Percentiles rank a stretch among this genome's conserved stretches.
Evolutionary conservation across 2,329 filamentous ascomycete species (phyloP).

Genomic region (Alternaria arborescens): DNA sequence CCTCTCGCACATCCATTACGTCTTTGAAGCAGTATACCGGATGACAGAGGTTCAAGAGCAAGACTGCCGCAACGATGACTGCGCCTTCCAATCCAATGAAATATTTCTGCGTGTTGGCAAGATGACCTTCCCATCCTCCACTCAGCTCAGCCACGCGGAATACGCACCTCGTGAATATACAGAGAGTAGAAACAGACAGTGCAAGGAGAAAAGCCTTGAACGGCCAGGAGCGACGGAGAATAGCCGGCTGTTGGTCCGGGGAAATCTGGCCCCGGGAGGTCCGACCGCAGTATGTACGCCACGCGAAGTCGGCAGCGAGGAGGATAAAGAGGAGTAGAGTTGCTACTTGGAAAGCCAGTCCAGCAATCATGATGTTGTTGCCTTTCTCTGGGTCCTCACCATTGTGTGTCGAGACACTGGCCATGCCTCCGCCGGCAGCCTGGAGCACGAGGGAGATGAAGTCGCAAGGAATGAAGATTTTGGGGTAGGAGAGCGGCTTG

Average conservation of each 20-base stretch:
- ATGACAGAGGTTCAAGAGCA: conserved; percentile 49
- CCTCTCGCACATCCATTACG: conserved; percentile 27
- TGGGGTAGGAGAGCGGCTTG: conserved; percentile 57
- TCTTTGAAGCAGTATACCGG: conserved; percentile 50
- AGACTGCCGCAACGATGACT: conserved; percentile 42
- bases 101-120: conserved; percentile 59
- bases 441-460: conserved; percentile 57
- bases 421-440: conserved; percentile 56
- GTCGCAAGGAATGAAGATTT: conserved; percentile 62
- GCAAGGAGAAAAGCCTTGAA: conserved; percentile 66
- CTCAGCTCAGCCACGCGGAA: conserved; percentile 73
- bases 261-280: conserved; percentile 28
- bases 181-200: conserved; percentile 66
- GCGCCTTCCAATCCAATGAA: conserved; percentile 52
- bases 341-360: conserved; percentile 55
- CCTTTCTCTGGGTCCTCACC: conserved; percentile 48
- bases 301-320: conserved; percentile 53
- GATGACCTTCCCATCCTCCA: conserved; percentile 67
- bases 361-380: conserved; percentile 57
- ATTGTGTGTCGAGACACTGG: conserved; percentile 45
- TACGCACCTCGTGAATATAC: conserved; percentile 70
- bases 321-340: conserved; percentile 55
- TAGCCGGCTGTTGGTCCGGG: conserved; percentile 36
- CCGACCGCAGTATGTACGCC: conserved; percentile 37
- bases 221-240: conserved; percentile 43